phyloP scores from a whole-genome alignment of 2,329 filamentous ascomycete species.

The Podosphaera aphanis region DNA sequence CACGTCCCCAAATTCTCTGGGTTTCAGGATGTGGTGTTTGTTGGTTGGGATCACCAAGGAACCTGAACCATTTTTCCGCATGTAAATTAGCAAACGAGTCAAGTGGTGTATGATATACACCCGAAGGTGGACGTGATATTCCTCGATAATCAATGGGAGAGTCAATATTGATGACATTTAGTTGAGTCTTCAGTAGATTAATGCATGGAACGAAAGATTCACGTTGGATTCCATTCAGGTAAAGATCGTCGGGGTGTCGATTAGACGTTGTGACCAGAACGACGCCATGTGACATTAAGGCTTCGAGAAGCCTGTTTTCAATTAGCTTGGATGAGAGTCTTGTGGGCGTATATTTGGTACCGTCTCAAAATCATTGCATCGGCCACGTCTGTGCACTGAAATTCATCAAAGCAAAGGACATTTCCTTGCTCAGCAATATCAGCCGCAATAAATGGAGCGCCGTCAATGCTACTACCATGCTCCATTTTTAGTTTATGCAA shows the following conservation, averaged over 20 bases:
- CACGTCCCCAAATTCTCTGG: conserved; percentile 78
- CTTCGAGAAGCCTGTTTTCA: conserved; percentile 47
- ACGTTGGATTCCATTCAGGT: conserved; percentile 93
- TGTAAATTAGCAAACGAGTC: conserved; percentile 56
- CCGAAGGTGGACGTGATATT: conserved; percentile 75
- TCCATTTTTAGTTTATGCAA: conserved; percentile 76
- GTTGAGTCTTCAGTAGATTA: conserved; percentile 59
- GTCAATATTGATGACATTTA: conserved; percentile 84
- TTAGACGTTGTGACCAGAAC: conserved; percentile 93
- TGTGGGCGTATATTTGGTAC: conserved; percentile 17
- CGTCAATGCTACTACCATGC: conserved; percentile 75
- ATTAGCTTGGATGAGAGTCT: background rate
- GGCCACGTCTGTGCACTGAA: conserved; percentile 93
- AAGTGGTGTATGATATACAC: conserved; percentile 79
- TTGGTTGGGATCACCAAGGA: conserved; percentile 64
- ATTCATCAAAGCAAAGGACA: conserved; percentile 94
- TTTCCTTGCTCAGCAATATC: conserved; percentile 68
- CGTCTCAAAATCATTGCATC: conserved; percentile 92
- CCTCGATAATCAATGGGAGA: conserved; percentile 93
- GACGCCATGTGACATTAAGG: conserved; percentile 87
- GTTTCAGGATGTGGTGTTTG: conserved; percentile 51
- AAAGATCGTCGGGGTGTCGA: conserved; percentile 83
- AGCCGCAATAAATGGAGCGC: conserved; percentile 78
- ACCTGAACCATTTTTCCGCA: conserved; percentile 86
- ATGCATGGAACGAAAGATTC: conserved; percentile 92